A percentile compares a stretch with the other conserved stretches of the same genome.
Conservation (phyloP, 805 yeast genomes). For the Metschnikowia gelsemii region DNA sequence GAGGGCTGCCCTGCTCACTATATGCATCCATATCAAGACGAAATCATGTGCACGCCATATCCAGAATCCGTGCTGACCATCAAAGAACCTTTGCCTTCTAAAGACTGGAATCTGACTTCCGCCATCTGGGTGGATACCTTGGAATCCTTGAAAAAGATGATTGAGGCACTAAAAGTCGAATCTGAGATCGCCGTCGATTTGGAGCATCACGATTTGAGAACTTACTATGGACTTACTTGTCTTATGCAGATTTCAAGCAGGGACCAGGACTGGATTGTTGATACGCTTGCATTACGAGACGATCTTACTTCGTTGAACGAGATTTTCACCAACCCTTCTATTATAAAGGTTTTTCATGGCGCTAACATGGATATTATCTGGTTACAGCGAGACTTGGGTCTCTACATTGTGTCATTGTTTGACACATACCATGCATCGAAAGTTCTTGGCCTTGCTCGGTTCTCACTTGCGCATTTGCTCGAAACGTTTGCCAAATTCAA, state of each 20-base stretch:
- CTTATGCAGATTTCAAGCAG: slow-evolving; percentile 89
- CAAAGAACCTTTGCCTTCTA: slow-evolving; percentile 48
- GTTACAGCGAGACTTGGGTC: slow-evolving; percentile 93
- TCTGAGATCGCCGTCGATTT: slow-evolving; percentile 86
- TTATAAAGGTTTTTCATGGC: slow-evolving; percentile 91
- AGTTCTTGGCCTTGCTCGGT: slow-evolving; percentile 73
- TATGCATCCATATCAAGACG: slow-evolving; percentile 77
- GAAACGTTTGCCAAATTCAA: slow-evolving; percentile 78
- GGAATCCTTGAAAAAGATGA: slow-evolving; percentile 52
- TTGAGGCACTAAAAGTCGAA: slow-evolving; percentile 48
- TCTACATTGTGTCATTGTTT: slow-evolving; percentile 83
- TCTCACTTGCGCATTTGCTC: slow-evolving; percentile 79
- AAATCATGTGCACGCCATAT: slow-evolving; percentile 68
- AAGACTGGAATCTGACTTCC: slow-evolving; percentile 62
- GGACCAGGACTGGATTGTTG: slow-evolving; percentile 82
- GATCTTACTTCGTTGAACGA: slow-evolving; percentile 65
- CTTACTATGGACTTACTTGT: slow-evolving; percentile 88
- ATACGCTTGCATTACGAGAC: slow-evolving; percentile 76
- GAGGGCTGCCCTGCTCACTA: slow-evolving; percentile 28
- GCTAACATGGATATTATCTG: slow-evolving; percentile 96
- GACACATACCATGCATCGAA: slow-evolving; percentile 92
- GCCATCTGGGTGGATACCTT: slow-evolving; percentile 72
- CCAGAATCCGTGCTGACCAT: slow-evolving; percentile 51
- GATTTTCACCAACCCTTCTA: slow-evolving; percentile 76
- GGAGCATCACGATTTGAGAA: slow-evolving; percentile 91